phyloP scores from a whole-genome alignment of 2,329 filamentous ascomycete species.

The Stemphylium vesicarium region DNA sequence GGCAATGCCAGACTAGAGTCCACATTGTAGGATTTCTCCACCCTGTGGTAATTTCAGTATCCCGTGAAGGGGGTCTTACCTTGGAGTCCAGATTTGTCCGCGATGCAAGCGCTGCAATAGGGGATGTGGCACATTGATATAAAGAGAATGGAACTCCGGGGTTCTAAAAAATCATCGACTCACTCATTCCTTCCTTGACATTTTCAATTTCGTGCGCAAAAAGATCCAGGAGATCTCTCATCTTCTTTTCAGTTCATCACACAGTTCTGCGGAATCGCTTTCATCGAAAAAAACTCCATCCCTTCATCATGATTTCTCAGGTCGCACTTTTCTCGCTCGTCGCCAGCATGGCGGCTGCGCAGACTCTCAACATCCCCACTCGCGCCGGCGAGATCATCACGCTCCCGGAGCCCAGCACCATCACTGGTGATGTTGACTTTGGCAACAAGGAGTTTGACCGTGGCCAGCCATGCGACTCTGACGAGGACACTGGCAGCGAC shows the following conservation, averaged over 20 bases:
- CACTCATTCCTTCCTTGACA: conserved; percentile 1
- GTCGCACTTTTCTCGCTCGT: conserved; percentile 29
- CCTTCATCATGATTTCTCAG: conserved; percentile 27
- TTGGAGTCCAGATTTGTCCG: neutral
- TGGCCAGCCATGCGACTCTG: conserved; percentile 29
- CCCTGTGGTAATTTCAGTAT: conserved; percentile 12
- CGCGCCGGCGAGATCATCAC: conserved; percentile 36
- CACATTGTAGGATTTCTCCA: conserved; percentile 1
- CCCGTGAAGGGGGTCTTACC: neutral
- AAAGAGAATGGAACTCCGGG: neutral
- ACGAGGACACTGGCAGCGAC: conserved; percentile 29
- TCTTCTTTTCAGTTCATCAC: neutral
- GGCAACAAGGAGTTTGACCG: conserved; percentile 33
- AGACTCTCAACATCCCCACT: conserved; percentile 43
- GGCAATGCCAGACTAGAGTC: neutral
- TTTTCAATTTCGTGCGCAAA: neutral
- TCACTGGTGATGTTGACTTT: conserved; percentile 27
- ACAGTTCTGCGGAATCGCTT: neutral
- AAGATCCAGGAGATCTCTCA: conserved; percentile 4
- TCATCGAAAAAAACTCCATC: neutral
- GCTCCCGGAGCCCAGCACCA: conserved; percentile 34
- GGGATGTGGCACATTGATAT: neutral
- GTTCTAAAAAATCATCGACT: neutral
- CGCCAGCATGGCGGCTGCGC: conserved; percentile 35
- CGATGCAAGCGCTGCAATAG: neutral